phyloP scores from a whole-genome alignment of 2,329 filamentous ascomycete genomes.

The Claviceps cyperi region DNA sequence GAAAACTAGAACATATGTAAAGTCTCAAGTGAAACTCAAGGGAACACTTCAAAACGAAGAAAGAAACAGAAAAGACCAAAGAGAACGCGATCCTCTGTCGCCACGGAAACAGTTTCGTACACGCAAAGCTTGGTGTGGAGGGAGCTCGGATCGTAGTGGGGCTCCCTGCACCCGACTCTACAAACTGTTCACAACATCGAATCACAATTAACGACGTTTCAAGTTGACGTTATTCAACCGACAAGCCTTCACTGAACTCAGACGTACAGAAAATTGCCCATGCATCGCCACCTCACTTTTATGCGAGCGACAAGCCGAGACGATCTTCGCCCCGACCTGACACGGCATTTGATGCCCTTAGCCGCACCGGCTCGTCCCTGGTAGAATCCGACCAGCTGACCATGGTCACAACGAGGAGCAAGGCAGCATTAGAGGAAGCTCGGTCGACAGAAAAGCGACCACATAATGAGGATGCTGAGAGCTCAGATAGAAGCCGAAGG shows the following conservation, averaged over 20 bases:
- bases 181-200: too few relatives aligned
- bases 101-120: not conserved
- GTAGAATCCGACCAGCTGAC: not conserved
- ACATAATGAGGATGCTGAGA: not conserved
- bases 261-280: too few relatives aligned
- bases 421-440: not conserved
- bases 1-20: not conserved
- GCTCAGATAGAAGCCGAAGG: not conserved
- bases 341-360: not conserved
- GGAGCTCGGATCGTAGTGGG: not conserved
- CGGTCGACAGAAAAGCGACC: not conserved
- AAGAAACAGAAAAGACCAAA: not conserved
- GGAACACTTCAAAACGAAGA: not conserved
- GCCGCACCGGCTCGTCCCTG: not conserved
- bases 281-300: too few relatives aligned
- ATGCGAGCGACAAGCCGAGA: too few relatives aligned
- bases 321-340: not conserved
- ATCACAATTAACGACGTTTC: too few relatives aligned
- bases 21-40: too few relatives aligned
- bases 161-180: not conserved
- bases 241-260: not conserved
- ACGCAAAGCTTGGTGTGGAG: not conserved
- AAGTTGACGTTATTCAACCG: not conserved
- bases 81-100: not conserved
- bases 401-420: conserved; percentile 3